Conservation (phyloP, 495 filamentous ascomycete genomes). For the Polyplosphaeria fusca region DNA sequence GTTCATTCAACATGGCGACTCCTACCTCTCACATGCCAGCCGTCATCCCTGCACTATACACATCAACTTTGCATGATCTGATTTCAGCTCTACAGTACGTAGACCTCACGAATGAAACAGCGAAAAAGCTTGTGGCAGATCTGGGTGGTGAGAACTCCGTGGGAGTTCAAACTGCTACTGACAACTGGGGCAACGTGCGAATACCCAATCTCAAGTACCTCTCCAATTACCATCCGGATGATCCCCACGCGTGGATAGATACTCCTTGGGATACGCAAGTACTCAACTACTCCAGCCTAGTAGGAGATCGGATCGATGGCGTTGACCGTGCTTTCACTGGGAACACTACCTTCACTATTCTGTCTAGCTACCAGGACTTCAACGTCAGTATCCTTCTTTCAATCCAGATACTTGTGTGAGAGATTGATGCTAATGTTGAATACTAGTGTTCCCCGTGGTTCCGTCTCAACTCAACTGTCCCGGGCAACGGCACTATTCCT, state of each 20-base stretch:
- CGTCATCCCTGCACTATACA: not conserved
- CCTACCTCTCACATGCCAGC: not conserved
- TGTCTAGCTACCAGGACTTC: not conserved
- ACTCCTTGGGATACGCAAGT: not conserved
- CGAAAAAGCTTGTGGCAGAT: not conserved
- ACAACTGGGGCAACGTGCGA: constrained; percentile 1
- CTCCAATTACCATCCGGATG: not conserved
- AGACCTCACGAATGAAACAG: not conserved
- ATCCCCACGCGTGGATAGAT: not conserved
- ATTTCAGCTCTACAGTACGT: not conserved
- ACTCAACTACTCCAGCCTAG: not conserved
- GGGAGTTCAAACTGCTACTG: not conserved
- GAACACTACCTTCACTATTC: not conserved
- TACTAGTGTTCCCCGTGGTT: constrained; percentile 1
- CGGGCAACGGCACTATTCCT: not conserved
- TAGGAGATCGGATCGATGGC: not conserved
- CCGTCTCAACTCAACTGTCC: not conserved
- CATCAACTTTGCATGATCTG: not conserved
- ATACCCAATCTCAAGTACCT: not conserved
- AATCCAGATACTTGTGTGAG: not conserved
- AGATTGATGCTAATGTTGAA: not conserved
- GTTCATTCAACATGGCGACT: not conserved
- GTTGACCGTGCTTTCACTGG: not conserved
- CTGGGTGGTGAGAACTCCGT: not conserved
- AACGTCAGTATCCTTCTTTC: not conserved